phyloP scores from a whole-genome alignment of 208 protist genomes.

The Leishmania mexicana region DNA sequence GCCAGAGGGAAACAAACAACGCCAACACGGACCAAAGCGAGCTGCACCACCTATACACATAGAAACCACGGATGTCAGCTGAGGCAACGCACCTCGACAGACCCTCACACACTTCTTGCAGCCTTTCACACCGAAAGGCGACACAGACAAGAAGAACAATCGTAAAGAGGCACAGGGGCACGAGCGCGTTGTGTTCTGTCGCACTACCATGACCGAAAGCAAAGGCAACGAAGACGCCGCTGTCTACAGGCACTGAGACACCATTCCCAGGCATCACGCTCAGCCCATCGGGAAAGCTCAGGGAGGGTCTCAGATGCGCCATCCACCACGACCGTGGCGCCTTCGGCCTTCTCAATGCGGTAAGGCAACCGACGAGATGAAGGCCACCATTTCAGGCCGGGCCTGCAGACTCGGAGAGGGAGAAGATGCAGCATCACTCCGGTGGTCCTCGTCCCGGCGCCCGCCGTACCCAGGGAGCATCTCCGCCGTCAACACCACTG shows the following conservation, averaged over 20 bases:
- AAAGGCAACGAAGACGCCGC: neutral
- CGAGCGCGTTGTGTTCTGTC: neutral
- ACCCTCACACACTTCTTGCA: neutral
- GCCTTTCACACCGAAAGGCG: neutral
- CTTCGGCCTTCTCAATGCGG: neutral
- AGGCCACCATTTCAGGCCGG: constrained; percentile 17
- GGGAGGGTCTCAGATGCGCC: neutral
- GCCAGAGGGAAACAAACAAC: neutral
- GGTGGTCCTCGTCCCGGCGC: constrained; percentile 7
- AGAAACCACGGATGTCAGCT: neutral
- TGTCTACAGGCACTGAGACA: neutral
- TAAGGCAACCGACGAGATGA: constrained; percentile 16
- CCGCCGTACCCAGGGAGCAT: constrained; percentile 23
- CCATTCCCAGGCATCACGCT: neutral
- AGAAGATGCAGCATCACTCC: constrained; percentile 14
- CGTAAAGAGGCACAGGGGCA: neutral
- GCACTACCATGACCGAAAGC: neutral
- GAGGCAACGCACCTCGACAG: neutral
- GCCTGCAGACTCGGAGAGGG: constrained; percentile 29
- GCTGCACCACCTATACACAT: neutral
- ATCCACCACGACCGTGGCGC: neutral
- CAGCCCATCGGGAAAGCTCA: neutral
- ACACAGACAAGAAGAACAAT: neutral
- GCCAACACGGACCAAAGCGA: neutral
- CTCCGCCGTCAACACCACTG: constrained; percentile 25